Conservation (phyloP, 2,329 filamentous ascomycete species). For the Stemphylium vesicarium region DNA sequence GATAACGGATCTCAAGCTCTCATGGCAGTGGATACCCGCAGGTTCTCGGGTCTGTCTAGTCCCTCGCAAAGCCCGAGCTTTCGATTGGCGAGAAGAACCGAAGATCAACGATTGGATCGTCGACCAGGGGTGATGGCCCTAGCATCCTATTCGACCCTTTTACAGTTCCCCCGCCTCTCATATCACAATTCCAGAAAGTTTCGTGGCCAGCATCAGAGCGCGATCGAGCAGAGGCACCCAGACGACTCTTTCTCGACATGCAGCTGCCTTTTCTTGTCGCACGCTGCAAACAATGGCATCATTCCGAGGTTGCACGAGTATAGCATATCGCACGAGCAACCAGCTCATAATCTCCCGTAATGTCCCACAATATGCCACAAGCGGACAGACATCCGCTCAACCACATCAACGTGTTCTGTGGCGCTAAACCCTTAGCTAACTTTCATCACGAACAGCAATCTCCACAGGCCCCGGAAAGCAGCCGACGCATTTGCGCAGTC, state of each 20-base stretch:
- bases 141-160: constrained; percentile 1
- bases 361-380: constrained; percentile 1
- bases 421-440: constrained; percentile 8
- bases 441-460: constrained; percentile 12
- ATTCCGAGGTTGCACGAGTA: too few species aligned
- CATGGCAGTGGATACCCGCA: constrained; percentile 18
- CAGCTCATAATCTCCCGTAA: not conserved
- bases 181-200: not conserved
- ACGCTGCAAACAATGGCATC: not conserved
- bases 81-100: constrained; percentile 30
- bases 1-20: constrained; percentile 19
- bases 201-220: not conserved
- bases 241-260: not conserved
- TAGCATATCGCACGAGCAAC: not conserved
- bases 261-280: not conserved
- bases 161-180: constrained; percentile 9
- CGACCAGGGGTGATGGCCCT: constrained; percentile 13
- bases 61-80: constrained; percentile 16
- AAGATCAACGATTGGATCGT: constrained; percentile 20
- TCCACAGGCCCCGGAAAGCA: constrained; percentile 15
- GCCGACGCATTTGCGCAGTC: constrained; percentile 11
- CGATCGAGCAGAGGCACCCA: not conserved
- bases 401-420: constrained; percentile 7
- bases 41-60: constrained; percentile 1
- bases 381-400: not conserved